Evolutionary conservation across 306 rosid species (phyloP), one percentile per base, ranked within the genome.

Genomic region (Begonia fuchsioides): DNA sequence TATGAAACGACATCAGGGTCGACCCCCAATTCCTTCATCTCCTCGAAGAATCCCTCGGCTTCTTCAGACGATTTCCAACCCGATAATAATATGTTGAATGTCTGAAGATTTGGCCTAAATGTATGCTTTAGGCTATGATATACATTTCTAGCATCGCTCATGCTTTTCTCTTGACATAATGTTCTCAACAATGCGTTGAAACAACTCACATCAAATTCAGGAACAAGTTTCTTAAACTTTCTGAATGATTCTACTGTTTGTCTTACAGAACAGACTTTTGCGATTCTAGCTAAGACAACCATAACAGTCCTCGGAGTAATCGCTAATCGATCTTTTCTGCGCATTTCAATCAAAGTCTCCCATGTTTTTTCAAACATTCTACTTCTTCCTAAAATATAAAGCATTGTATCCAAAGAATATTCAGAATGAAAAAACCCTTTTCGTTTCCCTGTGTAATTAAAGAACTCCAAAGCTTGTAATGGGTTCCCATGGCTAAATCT

Each of bases 11-110:
- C 54, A 77, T 78, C 97, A 3, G 90, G 95, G 3, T 52, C 43
- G 62, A 84, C 73, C 13, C 93, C 95, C 74, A 81, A 66, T 50
- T 72, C 75, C 70, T 45, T 74, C 93, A 84, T 84, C 76, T 84
- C 97, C 60, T 62, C 60, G 10, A 83, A 76, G 79, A 88, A 88
- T 56, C 51, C 77, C 57, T 84, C 90, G 5, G 97, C 95, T 39
- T 88, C 95, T 55, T 84, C 90, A 0, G 71, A 13, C 17, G 82
- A 74, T 58, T 90, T 90, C 97, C 97, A 90, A 35, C 95, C 95
- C 0, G 90, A 81, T 18, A 90, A 72, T 15, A 84, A 76, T 41
- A 90, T 84, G 50, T 81, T 84, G 59, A 79, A 90, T 32, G 97
- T 90, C 6, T 74, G 87, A 72, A 84, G 60, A 64, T 76, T 76